Conservation (phyloP, 768 basidiomycete genomes). For the Trichaptum fuscoviolaceum region DNA sequence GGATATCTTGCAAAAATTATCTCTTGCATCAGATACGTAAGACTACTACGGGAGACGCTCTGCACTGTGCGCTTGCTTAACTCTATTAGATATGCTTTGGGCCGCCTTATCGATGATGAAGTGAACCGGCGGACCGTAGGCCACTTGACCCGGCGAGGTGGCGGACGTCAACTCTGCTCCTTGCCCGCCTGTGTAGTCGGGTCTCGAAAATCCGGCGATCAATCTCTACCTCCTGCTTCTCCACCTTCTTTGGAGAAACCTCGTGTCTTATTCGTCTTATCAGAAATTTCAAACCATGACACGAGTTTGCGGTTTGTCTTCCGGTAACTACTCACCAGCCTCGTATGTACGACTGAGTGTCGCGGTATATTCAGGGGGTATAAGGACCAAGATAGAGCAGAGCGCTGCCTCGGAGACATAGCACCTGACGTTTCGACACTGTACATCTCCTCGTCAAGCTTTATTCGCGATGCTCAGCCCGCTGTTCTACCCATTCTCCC, state of each 20-base stretch:
- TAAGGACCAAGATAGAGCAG: not conserved
- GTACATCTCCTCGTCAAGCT: not conserved
- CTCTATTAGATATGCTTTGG: too few relatives aligned
- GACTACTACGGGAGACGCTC: too few relatives aligned
- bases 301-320: not conserved
- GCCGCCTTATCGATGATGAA: too few relatives aligned
- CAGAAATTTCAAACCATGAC: too few relatives aligned
- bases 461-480: not conserved
- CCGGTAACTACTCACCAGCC: not conserved
- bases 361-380: not conserved
- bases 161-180: not conserved
- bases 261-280: too few relatives aligned
- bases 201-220: not conserved
- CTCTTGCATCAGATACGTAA: too few relatives aligned
- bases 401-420: not conserved
- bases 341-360: too few relatives aligned
- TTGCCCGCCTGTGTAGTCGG: not conserved
- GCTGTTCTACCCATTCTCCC: not conserved
- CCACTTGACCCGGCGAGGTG: not conserved
- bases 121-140: too few relatives aligned
- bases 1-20: too few relatives aligned
- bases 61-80: too few relatives aligned
- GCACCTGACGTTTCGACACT: not conserved
- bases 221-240: not conserved
- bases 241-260: too few relatives aligned